Evolutionary conservation across 2,329 filamentous ascomycete genomes (phyloP), one percentile per base, ranked within the genome.

Genomic region (Tolypocladium pustulatum): DNA sequence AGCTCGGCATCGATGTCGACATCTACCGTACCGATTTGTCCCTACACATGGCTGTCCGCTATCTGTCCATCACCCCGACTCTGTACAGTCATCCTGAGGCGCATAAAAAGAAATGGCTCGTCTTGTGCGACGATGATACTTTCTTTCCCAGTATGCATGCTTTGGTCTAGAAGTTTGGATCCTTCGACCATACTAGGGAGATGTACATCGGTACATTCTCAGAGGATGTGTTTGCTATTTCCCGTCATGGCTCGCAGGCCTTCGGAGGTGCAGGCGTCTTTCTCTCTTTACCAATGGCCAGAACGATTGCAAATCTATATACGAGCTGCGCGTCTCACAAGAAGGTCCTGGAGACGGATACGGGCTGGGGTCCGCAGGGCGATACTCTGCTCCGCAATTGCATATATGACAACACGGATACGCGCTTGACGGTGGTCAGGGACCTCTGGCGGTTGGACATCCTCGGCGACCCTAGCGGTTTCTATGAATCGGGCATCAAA

Each of bases 181-280:
- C 74, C 5, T 82, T 79, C 65, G 80, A 86, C 63, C 71, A 80
- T 59, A 74, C 70, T 1, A 70, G 76, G 54, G 75, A 79, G 60
- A 77, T 83, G 65, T 87, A 86, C 65, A 76, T 86, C 52, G 84
- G 84, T 51, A 82, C 81, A 6, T 68, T 87, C 17, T 85, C 84
- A 0, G 84, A 87, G 68, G 82, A 85, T 64, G 74, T 83, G 20
- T 79, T 81, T 59, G 82, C 84, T 59, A 75, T 86, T 36, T 78
- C 80, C 55, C 76, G 80, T 17, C 84, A 85, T 61, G 84, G 84
- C 13, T 79, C 84, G 6, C 84, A 86, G 67, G 84, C 82, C 30
- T 87, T 84, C 61, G 83, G 84, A 61, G 84, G 84, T 62, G 84
- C 80, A 2, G 84, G 84, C 57, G 81, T 87, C 58, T 86, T 87